A percentile compares a stretch with the other conserved stretches of the same genome.
These are phyloP conservation scores for Alternaria burnsii DNA, from an alignment of 2,329 filamentous ascomycete genomes.

Conservation along the genomic window DNA sequence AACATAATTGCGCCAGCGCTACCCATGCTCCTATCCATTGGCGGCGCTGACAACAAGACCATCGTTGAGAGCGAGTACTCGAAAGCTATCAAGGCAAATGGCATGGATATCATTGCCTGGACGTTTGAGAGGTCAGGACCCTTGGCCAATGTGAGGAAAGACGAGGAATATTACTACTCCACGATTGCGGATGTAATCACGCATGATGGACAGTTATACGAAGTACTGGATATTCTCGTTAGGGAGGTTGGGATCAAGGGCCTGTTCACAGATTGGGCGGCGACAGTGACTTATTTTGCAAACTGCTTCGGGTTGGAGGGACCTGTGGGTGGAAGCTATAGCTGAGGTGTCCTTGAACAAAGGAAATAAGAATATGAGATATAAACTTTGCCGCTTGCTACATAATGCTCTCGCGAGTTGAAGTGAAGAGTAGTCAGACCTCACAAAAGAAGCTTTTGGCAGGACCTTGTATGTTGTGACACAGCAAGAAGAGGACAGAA, in stretches of 20 bases:
- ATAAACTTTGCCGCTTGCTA: not conserved
- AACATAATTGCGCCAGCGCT: slow-evolving; percentile 68
- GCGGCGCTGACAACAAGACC: slow-evolving; percentile 55
- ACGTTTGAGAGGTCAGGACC: slow-evolving; percentile 70
- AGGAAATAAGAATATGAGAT: not conserved
- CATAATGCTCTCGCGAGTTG: too few relatives aligned
- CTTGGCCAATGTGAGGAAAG: slow-evolving; percentile 55
- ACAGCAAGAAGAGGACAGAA: not conserved
- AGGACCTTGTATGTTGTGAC: not conserved
- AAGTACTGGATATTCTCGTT: slow-evolving; percentile 67
- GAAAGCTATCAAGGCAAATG: slow-evolving; percentile 64
- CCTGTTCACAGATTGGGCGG: slow-evolving; percentile 72
- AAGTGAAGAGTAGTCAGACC: too few relatives aligned
- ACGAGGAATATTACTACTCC: slow-evolving; percentile 45
- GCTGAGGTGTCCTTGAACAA: not conserved
- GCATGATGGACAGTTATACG: slow-evolving; percentile 70
- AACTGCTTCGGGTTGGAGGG: slow-evolving; percentile 66
- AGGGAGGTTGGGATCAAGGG: slow-evolving; percentile 67
- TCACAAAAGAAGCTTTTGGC: not conserved
- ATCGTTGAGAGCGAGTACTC: slow-evolving; percentile 71
- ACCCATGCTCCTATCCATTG: slow-evolving; percentile 63
- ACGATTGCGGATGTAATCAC: slow-evolving; percentile 63
- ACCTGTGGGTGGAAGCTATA: slow-evolving; percentile 23
- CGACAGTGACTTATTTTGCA: slow-evolving; percentile 72
- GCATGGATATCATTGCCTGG: slow-evolving; percentile 72